Percentiles rank a stretch among this genome's conserved stretches.
These are phyloP conservation scores for Spergularia marina DNA, from an alignment of 148 eudicot genomes.

Conservation along the genomic window DNA sequence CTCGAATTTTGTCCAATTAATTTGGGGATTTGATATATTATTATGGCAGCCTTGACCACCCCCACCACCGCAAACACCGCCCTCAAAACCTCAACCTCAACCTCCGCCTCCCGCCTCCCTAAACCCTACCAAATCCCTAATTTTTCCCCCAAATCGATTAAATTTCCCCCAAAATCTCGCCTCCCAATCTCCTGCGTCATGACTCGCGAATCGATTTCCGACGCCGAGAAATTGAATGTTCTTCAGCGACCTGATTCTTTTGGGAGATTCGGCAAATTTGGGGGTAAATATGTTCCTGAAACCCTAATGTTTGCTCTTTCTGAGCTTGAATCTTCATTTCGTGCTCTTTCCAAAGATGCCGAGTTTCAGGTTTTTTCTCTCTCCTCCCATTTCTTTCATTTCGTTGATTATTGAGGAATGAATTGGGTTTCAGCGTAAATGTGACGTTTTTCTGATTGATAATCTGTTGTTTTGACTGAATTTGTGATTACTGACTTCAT, in stretches of 20 bases:
- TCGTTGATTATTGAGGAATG: background rate
- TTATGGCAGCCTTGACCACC: conserved; percentile 41
- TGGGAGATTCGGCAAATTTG: conserved; percentile 86
- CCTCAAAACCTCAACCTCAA: conserved; percentile 28
- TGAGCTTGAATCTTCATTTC: conserved; percentile 76
- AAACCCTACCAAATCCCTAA: conserved; percentile 30
- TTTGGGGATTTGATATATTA: too few relatives aligned
- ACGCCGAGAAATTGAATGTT: conserved; percentile 19
- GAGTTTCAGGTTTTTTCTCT: conserved; percentile 60
- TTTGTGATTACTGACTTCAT: too few relatives aligned
- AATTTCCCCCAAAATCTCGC: conserved; percentile 16
- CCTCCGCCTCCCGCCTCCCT: conserved; percentile 24
- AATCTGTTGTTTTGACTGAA: too few relatives aligned
- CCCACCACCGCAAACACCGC: conserved; percentile 19
- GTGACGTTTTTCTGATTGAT: too few relatives aligned
- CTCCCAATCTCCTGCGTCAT: conserved; percentile 40
- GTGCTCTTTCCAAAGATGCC: conserved; percentile 44
- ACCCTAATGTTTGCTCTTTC: conserved; percentile 88
- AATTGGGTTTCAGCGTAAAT: too few relatives aligned
- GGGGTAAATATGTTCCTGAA: conserved; percentile 94
- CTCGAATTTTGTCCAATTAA: background rate
- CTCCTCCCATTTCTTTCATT: background rate
- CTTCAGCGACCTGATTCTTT: conserved; percentile 68
- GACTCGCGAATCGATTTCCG: conserved; percentile 27
- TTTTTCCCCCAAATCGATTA: conserved; percentile 33